These are phyloP conservation scores for Syzygium jambos DNA, from an alignment of 345 rosid genomes.

Conservation along the genomic window DNA sequence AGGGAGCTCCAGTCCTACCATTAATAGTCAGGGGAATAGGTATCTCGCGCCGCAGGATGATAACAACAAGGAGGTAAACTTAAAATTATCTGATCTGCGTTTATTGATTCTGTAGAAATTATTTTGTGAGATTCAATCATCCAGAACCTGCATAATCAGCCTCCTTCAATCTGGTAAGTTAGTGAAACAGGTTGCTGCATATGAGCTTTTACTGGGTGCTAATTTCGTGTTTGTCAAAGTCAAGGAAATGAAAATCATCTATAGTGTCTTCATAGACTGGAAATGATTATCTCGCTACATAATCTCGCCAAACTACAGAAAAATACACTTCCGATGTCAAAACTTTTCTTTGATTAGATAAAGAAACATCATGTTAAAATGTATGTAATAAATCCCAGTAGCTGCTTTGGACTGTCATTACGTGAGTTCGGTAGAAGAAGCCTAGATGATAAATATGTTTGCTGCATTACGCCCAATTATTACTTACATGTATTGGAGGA, in stretches of 20 bases:
- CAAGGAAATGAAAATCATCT: background rate
- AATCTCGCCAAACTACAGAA: background rate
- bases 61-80: conserved; percentile 5
- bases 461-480: background rate
- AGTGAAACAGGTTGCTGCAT: background rate
- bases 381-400: background rate
- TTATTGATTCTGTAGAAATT: background rate
- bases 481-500: background rate
- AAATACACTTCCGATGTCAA: background rate
- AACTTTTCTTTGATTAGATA: background rate
- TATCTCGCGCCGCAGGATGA: background rate
- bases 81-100: background rate
- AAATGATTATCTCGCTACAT: background rate
- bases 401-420: background rate
- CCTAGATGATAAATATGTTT: background rate
- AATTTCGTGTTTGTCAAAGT: background rate
- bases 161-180: background rate
- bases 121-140: background rate
- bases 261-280: background rate
- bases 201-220: background rate
- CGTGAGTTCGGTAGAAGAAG: background rate
- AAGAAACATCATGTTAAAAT: background rate
- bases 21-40: conserved; percentile 15
- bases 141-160: background rate
- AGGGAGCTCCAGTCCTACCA: conserved; percentile 12